phyloP scores from a whole-genome alignment of 1,284 basidiomycete genomes.

The Microbotryum violaceum region DNA sequence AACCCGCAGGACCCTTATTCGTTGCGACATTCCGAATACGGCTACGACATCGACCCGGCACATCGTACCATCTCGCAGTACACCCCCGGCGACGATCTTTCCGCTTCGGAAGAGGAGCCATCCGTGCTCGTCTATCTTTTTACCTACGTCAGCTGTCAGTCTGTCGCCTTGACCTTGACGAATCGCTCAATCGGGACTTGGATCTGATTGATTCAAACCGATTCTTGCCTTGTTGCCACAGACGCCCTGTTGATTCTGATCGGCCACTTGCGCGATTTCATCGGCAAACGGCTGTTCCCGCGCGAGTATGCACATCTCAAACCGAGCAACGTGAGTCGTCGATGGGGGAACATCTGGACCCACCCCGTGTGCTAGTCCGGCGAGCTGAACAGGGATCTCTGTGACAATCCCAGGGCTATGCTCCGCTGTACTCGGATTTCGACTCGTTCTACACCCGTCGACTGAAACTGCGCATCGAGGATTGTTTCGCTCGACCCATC shows the following conservation, averaged over 20 bases:
- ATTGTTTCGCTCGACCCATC: constrained; percentile 88
- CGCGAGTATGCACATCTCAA: constrained; percentile 70
- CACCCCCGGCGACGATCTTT: constrained; percentile 28
- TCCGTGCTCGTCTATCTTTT: constrained; percentile 32
- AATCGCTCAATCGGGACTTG: background rate
- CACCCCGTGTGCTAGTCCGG: no score
- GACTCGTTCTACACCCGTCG: constrained; percentile 98
- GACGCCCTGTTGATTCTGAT: constrained; percentile 76
- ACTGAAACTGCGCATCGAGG: constrained; percentile 86
- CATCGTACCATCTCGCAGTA: constrained; percentile 32
- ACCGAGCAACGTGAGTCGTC: constrained; percentile 61
- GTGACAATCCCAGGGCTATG: constrained; percentile 63
- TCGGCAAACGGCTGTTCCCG: constrained; percentile 77
- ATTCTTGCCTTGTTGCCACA: constrained; percentile 9
- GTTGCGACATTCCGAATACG: constrained; percentile 43
- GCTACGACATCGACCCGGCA: constrained; percentile 38
- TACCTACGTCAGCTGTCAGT: constrained; percentile 36
- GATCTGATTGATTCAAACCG: constrained; percentile 15
- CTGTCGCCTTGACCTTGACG: background rate
- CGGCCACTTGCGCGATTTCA: constrained; percentile 89
- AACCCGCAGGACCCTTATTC: constrained; percentile 26
- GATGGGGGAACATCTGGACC: background rate
- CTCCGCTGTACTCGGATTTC: constrained; percentile 94
- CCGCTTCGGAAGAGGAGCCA: constrained; percentile 29
- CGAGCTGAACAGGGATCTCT: background rate